A percentile compares a stretch with the other conserved stretches of the same genome.
These are phyloP conservation scores for Persicaria maculosa DNA, from an alignment of 148 eudicot genomes.

Conservation along the genomic window DNA sequence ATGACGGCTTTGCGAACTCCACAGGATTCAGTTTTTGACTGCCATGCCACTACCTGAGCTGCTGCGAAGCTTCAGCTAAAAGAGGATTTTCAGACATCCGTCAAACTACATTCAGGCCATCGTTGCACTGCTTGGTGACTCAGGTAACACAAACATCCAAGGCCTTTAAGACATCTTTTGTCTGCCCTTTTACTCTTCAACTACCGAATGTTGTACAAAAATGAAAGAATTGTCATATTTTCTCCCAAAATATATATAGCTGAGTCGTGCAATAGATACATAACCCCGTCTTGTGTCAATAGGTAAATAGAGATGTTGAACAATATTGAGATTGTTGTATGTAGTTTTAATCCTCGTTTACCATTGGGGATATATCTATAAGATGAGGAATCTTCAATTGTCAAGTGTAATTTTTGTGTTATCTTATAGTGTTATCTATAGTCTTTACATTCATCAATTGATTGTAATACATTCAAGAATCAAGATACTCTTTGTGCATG, in stretches of 20 bases:
- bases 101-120: not conserved
- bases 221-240: not conserved
- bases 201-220: constrained; percentile 1
- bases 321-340: not conserved
- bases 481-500: not conserved
- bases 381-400: not conserved
- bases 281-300: not conserved
- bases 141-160: not conserved
- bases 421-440: not conserved
- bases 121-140: not conserved
- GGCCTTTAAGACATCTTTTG: not conserved
- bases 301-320: not conserved
- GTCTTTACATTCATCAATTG: not conserved
- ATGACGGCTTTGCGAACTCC: too few species aligned
- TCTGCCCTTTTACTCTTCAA: too few species aligned
- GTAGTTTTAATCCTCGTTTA: not conserved
- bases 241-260: not conserved
- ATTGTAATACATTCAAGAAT: not conserved
- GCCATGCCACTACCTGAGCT: too few species aligned
- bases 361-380: not conserved
- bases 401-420: not conserved
- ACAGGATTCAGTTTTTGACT: too few species aligned
- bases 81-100: not conserved
- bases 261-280: not conserved
- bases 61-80: too few species aligned